Evolutionary conservation across 1,284 basidiomycete genomes (phyloP).

Genomic region (Calocybe gambosa): DNA sequence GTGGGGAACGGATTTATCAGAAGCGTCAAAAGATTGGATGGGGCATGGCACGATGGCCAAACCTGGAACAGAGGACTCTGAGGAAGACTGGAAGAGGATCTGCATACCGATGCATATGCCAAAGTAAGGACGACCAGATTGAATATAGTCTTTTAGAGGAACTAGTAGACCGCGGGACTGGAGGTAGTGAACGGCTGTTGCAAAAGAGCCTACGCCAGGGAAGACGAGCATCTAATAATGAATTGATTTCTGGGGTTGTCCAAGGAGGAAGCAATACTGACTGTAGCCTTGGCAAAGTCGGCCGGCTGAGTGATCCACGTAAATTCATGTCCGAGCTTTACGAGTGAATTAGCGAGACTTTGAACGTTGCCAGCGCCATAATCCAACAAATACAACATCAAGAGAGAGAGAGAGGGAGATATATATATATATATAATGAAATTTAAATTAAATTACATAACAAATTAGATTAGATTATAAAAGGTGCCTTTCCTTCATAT

Average conservation of each 20-base stretch:
- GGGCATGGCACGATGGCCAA: conserved; percentile 70
- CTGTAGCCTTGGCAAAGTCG: conserved; percentile 87
- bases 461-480: too few relatives aligned
- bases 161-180: conserved; percentile 69
- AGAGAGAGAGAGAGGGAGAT: background rate
- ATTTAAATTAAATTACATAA: conserved; percentile 7
- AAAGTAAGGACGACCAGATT: conserved; percentile 90
- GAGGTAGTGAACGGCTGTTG: conserved; percentile 81
- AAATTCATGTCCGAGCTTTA: conserved; percentile 82
- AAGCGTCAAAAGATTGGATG: conserved; percentile 62
- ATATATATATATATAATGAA: conserved; percentile 8
- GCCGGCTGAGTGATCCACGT: conserved; percentile 83
- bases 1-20: conserved; percentile 89
- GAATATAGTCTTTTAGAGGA: conserved; percentile 81
- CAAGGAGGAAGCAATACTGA: conserved; percentile 39
- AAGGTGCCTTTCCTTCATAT: background rate
- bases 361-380: conserved; percentile 96
- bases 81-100: conserved; percentile 84
- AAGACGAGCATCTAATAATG: conserved; percentile 82
- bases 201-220: conserved; percentile 97
- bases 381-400: conserved; percentile 86
- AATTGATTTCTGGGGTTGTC: conserved; percentile 12
- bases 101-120: conserved; percentile 99
- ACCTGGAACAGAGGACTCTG: conserved; percentile 64
- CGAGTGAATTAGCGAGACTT: conserved; percentile 91